A percentile compares a stretch with the other conserved stretches of the same genome.
Conservation (phyloP, 768 basidiomycete species). For the Mycena belliarum region DNA sequence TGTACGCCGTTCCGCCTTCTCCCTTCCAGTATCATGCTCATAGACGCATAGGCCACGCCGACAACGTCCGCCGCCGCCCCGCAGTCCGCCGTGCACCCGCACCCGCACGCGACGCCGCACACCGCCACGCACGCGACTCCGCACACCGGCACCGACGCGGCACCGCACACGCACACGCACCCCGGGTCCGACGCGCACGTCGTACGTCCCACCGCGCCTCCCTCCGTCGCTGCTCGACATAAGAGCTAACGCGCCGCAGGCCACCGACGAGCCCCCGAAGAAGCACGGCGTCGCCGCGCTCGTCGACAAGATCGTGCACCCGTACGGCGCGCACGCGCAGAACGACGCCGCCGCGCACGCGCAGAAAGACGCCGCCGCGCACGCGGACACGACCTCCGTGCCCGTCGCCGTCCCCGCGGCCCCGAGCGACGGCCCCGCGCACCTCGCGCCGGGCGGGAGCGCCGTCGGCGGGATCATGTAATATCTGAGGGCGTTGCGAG, state of each 20-base stretch:
- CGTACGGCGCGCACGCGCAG: constrained; percentile 5
- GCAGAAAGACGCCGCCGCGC: no score
- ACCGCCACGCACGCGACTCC: no score
- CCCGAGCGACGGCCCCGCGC: constrained; percentile 4
- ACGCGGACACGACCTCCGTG: not conserved
- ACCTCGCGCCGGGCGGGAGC: constrained; percentile 5
- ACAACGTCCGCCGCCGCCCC: no score
- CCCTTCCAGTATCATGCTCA: not conserved
- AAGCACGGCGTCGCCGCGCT: constrained; percentile 10
- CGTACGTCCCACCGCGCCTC: not conserved
- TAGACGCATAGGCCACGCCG: not conserved
- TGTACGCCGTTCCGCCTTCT: no score
- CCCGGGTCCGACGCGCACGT: not conserved
- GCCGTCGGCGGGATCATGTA: constrained; percentile 6
- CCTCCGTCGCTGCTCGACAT: no score
- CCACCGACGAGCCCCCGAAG: not conserved
- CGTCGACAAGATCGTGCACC: constrained; percentile 16
- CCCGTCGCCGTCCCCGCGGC: not conserved
- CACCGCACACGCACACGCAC: not conserved
- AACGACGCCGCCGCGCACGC: no score
- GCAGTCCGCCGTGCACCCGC: no score
- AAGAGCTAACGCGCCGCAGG: not conserved
- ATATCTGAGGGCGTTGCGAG: no score
- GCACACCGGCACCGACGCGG: no score
- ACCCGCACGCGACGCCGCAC: not conserved